Evolutionary conservation across 345 rosid genomes (phyloP).

Genomic region (Pistacia integerrima): DNA sequence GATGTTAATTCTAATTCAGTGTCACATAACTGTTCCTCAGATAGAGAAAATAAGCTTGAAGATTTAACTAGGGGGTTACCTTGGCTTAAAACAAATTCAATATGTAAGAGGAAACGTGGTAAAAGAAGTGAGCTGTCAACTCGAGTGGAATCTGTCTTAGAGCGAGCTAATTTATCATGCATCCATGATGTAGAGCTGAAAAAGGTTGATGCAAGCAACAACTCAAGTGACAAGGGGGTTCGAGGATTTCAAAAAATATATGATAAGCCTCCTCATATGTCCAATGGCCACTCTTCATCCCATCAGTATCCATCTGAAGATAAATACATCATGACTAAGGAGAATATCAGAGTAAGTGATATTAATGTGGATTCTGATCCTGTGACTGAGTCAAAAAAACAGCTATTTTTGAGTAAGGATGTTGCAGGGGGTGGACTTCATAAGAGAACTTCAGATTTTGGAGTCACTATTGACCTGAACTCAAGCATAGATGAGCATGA

Average conservation of each 20-base stretch:
- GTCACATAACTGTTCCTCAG: constrained; percentile 20
- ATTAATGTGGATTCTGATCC: constrained; percentile 23
- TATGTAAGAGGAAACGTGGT: neutral
- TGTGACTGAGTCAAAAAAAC: constrained; percentile 11
- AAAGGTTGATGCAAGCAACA: constrained; percentile 6
- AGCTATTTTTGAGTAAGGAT: constrained; percentile 9
- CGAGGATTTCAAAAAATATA: neutral
- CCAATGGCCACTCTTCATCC: neutral
- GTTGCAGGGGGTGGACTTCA: constrained; percentile 13
- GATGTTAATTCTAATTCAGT: constrained; percentile 15
- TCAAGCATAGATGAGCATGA: constrained; percentile 26
- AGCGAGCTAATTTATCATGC: constrained; percentile 4
- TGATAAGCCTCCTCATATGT: neutral
- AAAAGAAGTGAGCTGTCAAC: constrained; percentile 5
- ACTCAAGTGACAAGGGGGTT: neutral
- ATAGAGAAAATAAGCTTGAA: constrained; percentile 19
- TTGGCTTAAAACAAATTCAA: neutral
- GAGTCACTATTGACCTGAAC: constrained; percentile 29
- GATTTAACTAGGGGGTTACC: constrained; percentile 3
- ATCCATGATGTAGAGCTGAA: constrained; percentile 3
- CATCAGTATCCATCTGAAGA: constrained; percentile 7
- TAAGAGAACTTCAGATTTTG: constrained; percentile 1
- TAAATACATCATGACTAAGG: constrained; percentile 10
- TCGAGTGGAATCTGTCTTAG: constrained; percentile 9
- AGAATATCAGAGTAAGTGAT: constrained; percentile 4